Conservation (phyloP, 2,329 filamentous ascomycete species). For the Venturia oleaginea region DNA sequence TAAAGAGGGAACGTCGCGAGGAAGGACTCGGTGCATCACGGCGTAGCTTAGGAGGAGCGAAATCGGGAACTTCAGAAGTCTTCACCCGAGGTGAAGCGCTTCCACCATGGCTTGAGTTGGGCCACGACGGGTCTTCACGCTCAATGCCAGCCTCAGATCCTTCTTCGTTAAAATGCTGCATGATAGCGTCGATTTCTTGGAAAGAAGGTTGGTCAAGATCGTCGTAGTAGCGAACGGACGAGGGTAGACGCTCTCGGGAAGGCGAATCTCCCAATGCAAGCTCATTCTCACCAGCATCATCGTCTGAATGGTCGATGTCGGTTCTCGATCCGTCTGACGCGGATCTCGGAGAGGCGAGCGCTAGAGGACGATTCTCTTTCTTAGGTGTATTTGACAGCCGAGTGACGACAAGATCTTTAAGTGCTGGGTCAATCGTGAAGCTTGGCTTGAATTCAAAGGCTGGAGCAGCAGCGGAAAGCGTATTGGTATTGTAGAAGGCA, state of each 20-base stretch:
- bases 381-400: constrained; percentile 18
- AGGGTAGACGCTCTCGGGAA: constrained; percentile 3
- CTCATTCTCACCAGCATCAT: neutral
- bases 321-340: constrained; percentile 4
- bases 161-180: constrained; percentile 71
- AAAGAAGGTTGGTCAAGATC: constrained; percentile 43
- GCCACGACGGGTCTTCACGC: constrained; percentile 42
- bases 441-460: constrained; percentile 49
- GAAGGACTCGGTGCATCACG: constrained; percentile 69
- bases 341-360: constrained; percentile 1
- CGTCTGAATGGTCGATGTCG: neutral
- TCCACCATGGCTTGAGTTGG: constrained; percentile 19
- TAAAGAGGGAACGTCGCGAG: constrained; percentile 45
- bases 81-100: constrained; percentile 14
- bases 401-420: constrained; percentile 23
- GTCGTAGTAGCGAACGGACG: constrained; percentile 13
- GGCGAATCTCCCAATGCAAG: neutral
- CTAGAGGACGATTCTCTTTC: neutral
- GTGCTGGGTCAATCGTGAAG: constrained; percentile 30
- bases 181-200: constrained; percentile 85
- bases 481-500: constrained; percentile 26
- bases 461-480: constrained; percentile 61
- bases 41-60: constrained; percentile 34
- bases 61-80: constrained; percentile 16
- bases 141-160: constrained; percentile 69